These are phyloP conservation scores for Sonneratia alba DNA, from an alignment of 345 rosid genomes.

Conservation along the genomic window DNA sequence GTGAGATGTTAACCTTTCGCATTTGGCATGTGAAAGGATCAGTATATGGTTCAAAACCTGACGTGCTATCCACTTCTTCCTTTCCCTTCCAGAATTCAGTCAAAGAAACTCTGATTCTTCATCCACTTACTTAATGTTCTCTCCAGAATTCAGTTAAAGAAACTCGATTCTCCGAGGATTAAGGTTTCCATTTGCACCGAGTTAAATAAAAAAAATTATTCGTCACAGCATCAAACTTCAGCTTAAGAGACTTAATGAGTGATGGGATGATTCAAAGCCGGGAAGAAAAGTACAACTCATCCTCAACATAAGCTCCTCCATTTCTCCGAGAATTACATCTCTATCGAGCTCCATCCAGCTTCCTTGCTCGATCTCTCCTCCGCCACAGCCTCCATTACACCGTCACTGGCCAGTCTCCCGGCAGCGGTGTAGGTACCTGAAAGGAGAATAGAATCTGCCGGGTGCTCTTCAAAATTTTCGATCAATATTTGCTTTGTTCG, in stretches of 20 bases:
- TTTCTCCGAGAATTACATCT: not conserved
- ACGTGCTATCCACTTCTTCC: not conserved
- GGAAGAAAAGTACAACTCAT: not conserved
- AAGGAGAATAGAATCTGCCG: conserved; percentile 46
- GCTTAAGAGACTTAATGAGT: too few species aligned
- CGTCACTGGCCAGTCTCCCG: conserved; percentile 28
- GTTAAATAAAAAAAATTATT: too few species aligned
- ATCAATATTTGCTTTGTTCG: conserved; percentile 26
- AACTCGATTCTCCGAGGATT: not conserved
- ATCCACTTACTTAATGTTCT: not conserved
- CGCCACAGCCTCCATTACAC: conserved; percentile 15
- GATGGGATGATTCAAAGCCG: not conserved
- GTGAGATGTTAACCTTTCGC: not conserved
- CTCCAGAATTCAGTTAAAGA: not conserved
- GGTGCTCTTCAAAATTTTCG: conserved; percentile 34
- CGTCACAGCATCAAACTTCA: too few species aligned
- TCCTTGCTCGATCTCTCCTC: conserved; percentile 19
- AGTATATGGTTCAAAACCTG: too few species aligned
- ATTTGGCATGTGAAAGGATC: too few species aligned
- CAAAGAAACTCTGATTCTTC: not conserved
- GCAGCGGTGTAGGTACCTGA: conserved; percentile 39
- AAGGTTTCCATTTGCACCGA: too few species aligned
- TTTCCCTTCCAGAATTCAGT: not conserved
- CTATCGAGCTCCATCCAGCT: conserved; percentile 47
- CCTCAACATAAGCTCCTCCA: not conserved